Evolutionary conservation across 192 early-diverging fungal species (phyloP).

Genomic region (Mortierella claussenii): DNA sequence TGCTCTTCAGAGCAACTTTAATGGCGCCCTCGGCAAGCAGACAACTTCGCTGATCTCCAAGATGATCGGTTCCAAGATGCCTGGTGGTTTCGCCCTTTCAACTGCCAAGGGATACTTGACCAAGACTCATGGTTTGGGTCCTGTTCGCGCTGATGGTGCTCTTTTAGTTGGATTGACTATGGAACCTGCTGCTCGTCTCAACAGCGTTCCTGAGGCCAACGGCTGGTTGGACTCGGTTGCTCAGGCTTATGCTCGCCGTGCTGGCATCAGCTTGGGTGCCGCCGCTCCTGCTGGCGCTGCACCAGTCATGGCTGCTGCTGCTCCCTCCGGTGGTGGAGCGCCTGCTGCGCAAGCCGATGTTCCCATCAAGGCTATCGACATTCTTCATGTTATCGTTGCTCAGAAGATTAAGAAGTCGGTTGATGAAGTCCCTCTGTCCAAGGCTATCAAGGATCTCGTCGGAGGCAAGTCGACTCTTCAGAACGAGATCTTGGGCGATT

Average conservation of each 20-base stretch:
- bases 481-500: constrained; percentile 96
- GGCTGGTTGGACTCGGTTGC: constrained; percentile 83
- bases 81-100: constrained; percentile 86
- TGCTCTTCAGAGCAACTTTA: constrained; percentile 66
- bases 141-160: constrained; percentile 77
- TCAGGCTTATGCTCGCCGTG: constrained; percentile 73
- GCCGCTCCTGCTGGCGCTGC: constrained; percentile 61
- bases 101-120: constrained; percentile 81
- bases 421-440: constrained; percentile 74
- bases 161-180: constrained; percentile 82
- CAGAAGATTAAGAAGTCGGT: constrained; percentile 92
- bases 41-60: constrained; percentile 77
- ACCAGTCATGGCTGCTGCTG: constrained; percentile 34
- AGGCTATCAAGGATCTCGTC: constrained; percentile 93
- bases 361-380: constrained; percentile 84
- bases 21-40: constrained; percentile 85
- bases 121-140: constrained; percentile 78
- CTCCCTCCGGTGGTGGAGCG: constrained; percentile 32
- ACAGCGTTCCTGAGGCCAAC: constrained; percentile 77
- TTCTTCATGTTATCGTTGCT: constrained; percentile 86
- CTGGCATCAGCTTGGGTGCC: constrained; percentile 72
- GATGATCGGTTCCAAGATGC: constrained; percentile 91
- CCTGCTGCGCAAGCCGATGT: constrained; percentile 66
- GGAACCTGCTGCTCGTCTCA: constrained; percentile 86
- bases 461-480: constrained; percentile 97